Base-by-base conservation (phyloP, 164 flowering plant genomes). In the Piper longum region DNA sequence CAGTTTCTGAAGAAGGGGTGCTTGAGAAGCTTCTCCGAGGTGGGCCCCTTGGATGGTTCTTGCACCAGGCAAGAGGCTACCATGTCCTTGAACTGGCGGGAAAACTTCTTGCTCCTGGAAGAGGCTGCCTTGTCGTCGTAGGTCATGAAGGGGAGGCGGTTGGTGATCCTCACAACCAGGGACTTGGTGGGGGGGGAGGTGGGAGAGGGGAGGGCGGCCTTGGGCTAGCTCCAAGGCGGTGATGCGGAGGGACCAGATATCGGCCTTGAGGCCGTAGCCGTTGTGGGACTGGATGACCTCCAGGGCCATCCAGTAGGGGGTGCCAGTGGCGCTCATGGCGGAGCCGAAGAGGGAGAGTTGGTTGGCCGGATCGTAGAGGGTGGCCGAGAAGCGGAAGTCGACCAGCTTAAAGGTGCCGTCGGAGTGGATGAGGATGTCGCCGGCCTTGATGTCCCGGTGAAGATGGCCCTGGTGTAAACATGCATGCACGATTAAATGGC, bases 241-340 rank as follows among this genome's bases (percentile, higher is more conserved):
- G 43, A 88, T 85, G 3, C 96, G 96, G 44, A 91, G 83, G 0
- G 98, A 88, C 98, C 98, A 91, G 0, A 91, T 85, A 68, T 91
- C 96, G 12, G 98, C 95, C 76, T 87, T 87, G 71, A 74, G 78
- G 19, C 88, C 77, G 54, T 89, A 91, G 12, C 91, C 98, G 2
- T 65, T 71, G 41, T 80, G 89, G 0, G 96, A 85, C 66, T 85
- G 88, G 7, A 88, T 83, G 36, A 88, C 98, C 74, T 91, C 96
- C 0, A 96, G 98, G 1, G 96, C 95, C 92, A 87, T 86, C 95
- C 95, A 85, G 52, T 85, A 85, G 4, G 88, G 91, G 4, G 95
- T 84, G 1, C 91, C 91, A 0, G 89, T 75, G 8, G 86, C 93
- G 19, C 76, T 85, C 54, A 88, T 71, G 16, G 66, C 45, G 7